A percentile compares a stretch with the other conserved stretches of the same genome.
phyloP scores from a whole-genome alignment of 768 basidiomycete species.

The Amyloporia xantha region DNA sequence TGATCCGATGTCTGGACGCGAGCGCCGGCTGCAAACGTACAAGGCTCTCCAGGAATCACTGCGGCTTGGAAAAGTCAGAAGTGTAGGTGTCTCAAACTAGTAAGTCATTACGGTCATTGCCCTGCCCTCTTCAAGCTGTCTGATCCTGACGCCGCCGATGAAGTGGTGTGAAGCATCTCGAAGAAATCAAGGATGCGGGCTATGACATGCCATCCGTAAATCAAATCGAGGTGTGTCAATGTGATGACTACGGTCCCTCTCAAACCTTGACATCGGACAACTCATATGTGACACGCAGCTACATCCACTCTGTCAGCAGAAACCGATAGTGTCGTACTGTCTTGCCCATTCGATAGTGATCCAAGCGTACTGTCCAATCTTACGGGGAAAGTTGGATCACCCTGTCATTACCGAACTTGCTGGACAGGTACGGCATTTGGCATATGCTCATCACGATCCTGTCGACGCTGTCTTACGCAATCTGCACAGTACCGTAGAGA shows the following conservation, averaged over 20 bases:
- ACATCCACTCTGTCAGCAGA: conserved; percentile 80
- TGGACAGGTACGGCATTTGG: conserved; percentile 30
- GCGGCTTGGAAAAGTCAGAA: conserved; percentile 30
- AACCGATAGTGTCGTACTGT: conserved; percentile 67
- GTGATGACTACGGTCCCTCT: no score
- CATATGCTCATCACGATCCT: not conserved
- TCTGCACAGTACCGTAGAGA: conserved; percentile 38
- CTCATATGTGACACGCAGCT: conserved; percentile 36
- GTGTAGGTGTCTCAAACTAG: conserved; percentile 45
- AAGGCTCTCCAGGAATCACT: conserved; percentile 31
- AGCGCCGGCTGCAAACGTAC: conserved; percentile 34
- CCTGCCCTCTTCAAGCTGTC: not conserved
- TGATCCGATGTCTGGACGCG: conserved; percentile 32
- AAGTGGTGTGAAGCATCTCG: conserved; percentile 66
- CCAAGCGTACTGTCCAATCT: conserved; percentile 55
- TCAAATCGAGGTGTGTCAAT: conserved; percentile 64
- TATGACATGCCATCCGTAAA: conserved; percentile 66
- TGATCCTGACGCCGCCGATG: not conserved
- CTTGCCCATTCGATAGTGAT: conserved; percentile 30
- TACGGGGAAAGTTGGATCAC: conserved; percentile 43
- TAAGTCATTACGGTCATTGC: conserved; percentile 23
- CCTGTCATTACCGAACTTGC: conserved; percentile 48
- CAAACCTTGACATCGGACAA: not conserved
- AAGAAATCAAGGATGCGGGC: conserved; percentile 62
- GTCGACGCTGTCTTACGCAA: not conserved